These are phyloP conservation scores for Rubia tinctorum DNA, from an alignment of 305 asterid genomes.

Conservation along the genomic window DNA sequence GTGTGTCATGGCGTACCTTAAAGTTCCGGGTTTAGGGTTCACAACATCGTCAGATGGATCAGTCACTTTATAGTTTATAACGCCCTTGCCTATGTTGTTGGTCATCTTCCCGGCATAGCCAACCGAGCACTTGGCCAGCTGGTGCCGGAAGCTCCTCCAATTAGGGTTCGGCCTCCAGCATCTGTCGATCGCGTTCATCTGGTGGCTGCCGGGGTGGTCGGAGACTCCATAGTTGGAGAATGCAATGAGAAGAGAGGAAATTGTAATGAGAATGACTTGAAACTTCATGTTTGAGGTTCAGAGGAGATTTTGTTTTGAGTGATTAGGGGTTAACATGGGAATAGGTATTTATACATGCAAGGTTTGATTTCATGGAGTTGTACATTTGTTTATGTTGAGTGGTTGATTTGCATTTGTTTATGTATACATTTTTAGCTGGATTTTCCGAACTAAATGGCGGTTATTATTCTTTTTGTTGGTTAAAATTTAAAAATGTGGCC, in stretches of 20 bases:
- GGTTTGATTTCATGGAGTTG: background rate
- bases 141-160: conserved; percentile 52
- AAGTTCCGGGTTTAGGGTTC: conserved; percentile 60
- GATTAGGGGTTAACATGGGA: conserved; percentile 9
- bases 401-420: background rate
- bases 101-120: conserved; percentile 71
- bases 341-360: conserved; percentile 1
- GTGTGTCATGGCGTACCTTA: conserved; percentile 58
- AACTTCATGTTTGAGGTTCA: conserved; percentile 8
- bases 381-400: conserved; percentile 1
- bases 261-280: background rate
- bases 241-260: background rate
- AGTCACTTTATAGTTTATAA: conserved; percentile 42
- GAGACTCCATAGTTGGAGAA: background rate
- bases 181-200: conserved; percentile 38
- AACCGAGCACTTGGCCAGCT: conserved; percentile 59
- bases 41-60: conserved; percentile 56
- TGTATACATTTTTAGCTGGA: background rate
- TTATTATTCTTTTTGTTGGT: background rate
- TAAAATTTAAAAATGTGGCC: background rate
- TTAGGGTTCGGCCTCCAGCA: conserved; percentile 62
- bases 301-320: background rate
- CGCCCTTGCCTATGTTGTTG: conserved; percentile 43
- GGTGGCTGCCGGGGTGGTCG: background rate
- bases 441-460: background rate